Evolutionary conservation across 495 filamentous ascomycete genomes (phyloP).

Genomic region (Lasiosphaeria ovina): DNA sequence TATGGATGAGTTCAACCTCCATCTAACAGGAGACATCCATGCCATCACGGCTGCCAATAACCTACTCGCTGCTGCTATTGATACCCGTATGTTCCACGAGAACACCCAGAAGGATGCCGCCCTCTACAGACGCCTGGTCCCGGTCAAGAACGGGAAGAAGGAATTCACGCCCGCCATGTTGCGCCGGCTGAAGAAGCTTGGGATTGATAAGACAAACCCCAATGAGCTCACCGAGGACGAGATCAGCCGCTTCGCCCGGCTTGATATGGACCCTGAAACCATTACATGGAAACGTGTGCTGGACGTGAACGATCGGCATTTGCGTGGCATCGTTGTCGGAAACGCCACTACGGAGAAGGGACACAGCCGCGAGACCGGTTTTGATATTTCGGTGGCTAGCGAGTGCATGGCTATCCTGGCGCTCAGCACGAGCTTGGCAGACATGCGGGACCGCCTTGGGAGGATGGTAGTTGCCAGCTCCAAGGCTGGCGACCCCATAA

Average conservation of each 20-base stretch:
- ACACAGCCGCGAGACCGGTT: constrained; percentile 77
- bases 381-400: constrained; percentile 96
- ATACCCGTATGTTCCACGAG: constrained; percentile 98
- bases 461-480: constrained; percentile 96
- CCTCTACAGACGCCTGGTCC: constrained; percentile 86
- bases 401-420: constrained; percentile 99
- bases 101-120: constrained; percentile 87
- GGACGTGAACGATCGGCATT: constrained; percentile 94
- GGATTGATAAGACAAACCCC: constrained; percentile 91
- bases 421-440: constrained; percentile 78
- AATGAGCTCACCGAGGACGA: constrained; percentile 88
- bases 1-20: constrained; percentile 99
- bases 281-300: constrained; percentile 96
- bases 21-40: constrained; percentile 96
- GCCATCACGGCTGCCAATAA: constrained; percentile 98
- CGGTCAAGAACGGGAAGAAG: constrained; percentile 83
- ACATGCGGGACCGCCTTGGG: constrained; percentile 92
- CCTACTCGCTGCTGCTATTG: constrained; percentile 94
- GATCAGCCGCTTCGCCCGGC: constrained; percentile 77
- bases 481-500: constrained; percentile 81
- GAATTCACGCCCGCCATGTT: constrained; percentile 88
- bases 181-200: constrained; percentile 87
- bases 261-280: constrained; percentile 94
- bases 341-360: constrained; percentile 89
- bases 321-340: constrained; percentile 83